These are phyloP conservation scores for Fusarium aywerte DNA, from an alignment of 2,329 filamentous ascomycete species.

Conservation along the genomic window DNA sequence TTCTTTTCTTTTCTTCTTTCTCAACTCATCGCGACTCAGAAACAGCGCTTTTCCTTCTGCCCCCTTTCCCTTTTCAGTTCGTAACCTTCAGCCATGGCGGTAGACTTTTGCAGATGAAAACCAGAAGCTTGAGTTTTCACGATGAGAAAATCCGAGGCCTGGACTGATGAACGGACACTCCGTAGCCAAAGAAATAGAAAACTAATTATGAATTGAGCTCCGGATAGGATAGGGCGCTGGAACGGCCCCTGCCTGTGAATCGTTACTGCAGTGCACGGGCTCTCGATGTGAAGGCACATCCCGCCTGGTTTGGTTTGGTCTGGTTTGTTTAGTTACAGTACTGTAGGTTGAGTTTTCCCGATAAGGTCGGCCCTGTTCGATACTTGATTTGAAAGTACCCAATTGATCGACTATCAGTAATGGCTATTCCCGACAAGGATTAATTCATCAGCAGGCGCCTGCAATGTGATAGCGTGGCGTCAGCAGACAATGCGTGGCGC, in stretches of 20 bases:
- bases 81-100: constrained; percentile 20
- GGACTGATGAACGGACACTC: not conserved
- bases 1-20: not conserved
- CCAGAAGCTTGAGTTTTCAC: constrained; percentile 7
- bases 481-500: constrained; percentile 31
- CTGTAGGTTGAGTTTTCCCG: not conserved
- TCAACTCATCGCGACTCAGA: constrained; percentile 4
- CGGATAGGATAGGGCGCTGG: constrained; percentile 35
- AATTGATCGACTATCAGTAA: constrained; percentile 6
- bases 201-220: constrained; percentile 11
- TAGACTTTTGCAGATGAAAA: constrained; percentile 11
- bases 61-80: constrained; percentile 6
- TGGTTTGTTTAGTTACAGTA: not conserved
- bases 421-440: constrained; percentile 31
- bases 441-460: constrained; percentile 30
- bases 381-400: constrained; percentile 33
- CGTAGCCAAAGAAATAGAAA: constrained; percentile 15
- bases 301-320: not conserved
- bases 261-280: constrained; percentile 25
- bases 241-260: constrained; percentile 37
- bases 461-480: constrained; percentile 37
- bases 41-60: constrained; percentile 3
- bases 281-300: constrained; percentile 8
- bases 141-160: constrained; percentile 9
- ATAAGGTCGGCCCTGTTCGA: not conserved